Conservation (phyloP, 306 rosid genomes). For the Sphenostylis stenocarpa region DNA sequence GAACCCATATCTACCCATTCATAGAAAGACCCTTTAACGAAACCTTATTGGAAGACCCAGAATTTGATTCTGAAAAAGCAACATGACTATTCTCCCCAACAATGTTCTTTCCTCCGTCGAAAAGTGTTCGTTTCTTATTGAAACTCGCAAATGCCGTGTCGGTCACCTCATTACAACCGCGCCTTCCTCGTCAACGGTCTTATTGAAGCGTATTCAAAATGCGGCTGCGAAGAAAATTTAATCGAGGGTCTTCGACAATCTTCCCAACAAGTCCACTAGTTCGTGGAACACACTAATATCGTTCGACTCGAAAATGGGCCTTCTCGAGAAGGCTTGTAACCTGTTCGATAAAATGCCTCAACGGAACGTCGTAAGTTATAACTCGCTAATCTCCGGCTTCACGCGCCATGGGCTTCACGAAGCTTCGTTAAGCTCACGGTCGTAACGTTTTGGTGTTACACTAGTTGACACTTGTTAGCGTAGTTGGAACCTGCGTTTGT, state of each 20-base stretch:
- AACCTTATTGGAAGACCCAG: not conserved
- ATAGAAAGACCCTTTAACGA: not conserved
- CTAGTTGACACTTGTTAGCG: conserved; percentile 52
- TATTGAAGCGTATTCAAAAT: conserved; percentile 57
- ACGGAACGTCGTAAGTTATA: conserved; percentile 54
- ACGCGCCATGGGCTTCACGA: conserved; percentile 39
- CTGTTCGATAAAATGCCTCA: conserved; percentile 54
- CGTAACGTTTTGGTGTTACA: conserved; percentile 40
- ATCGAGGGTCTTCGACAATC: conserved; percentile 49
- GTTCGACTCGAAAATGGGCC: conserved; percentile 34
- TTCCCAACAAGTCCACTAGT: conserved; percentile 48
- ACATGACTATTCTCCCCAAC: conserved; percentile 26
- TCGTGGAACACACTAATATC: conserved; percentile 62
- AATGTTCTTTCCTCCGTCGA: conserved; percentile 19
- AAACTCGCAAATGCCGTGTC: conserved; percentile 47
- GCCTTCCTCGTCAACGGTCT: conserved; percentile 52
- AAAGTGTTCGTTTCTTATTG: conserved; percentile 37
- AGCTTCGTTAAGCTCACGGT: conserved; percentile 35
- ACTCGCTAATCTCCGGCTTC: conserved; percentile 51
- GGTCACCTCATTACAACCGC: conserved; percentile 57
- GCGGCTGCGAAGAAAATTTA: conserved; percentile 42
- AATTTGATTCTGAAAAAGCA: conserved; percentile 1
- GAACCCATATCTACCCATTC: conserved; percentile 45
- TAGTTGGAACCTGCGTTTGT: conserved; percentile 51
- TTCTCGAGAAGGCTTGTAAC: conserved; percentile 33